Evolutionary conservation across 106 monocot genomes (phyloP).

Genomic region (Dendrobium catenatum): DNA sequence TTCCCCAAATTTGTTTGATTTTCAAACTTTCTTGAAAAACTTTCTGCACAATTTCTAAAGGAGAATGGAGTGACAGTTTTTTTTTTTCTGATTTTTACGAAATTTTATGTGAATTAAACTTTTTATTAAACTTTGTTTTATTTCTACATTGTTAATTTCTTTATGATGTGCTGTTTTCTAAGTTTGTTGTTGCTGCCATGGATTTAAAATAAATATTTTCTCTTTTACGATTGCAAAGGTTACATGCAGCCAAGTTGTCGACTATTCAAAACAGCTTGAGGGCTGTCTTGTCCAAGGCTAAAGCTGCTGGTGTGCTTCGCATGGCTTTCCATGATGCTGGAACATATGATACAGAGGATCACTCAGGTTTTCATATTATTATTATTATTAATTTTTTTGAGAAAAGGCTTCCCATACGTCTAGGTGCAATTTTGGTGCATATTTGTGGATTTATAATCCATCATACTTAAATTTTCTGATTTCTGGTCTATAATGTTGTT

Average conservation of each 20-base stretch:
- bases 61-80: neutral
- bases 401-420: neutral
- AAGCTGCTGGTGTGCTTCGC: conserved; percentile 84
- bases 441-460: neutral
- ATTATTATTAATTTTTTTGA: neutral
- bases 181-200: neutral
- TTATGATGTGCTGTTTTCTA: neutral
- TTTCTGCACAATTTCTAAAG: neutral
- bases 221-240: neutral
- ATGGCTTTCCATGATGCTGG: conserved; percentile 97
- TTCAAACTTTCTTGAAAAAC: neutral
- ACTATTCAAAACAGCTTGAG: conserved; percentile 49
- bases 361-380: conserved; percentile 43
- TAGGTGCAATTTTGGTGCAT: neutral
- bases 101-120: neutral
- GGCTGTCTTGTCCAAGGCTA: conserved; percentile 68
- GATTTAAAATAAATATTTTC: neutral
- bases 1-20: neutral
- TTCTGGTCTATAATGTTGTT: neutral
- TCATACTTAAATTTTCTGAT: neutral
- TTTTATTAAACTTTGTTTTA: neutral
- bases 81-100: neutral
- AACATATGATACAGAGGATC: conserved; percentile 64
- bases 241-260: conserved; percentile 5
- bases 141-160: neutral